Evolutionary conservation across 1,284 basidiomycete species (phyloP).

Genomic region (Anthracocystis walkeri): DNA sequence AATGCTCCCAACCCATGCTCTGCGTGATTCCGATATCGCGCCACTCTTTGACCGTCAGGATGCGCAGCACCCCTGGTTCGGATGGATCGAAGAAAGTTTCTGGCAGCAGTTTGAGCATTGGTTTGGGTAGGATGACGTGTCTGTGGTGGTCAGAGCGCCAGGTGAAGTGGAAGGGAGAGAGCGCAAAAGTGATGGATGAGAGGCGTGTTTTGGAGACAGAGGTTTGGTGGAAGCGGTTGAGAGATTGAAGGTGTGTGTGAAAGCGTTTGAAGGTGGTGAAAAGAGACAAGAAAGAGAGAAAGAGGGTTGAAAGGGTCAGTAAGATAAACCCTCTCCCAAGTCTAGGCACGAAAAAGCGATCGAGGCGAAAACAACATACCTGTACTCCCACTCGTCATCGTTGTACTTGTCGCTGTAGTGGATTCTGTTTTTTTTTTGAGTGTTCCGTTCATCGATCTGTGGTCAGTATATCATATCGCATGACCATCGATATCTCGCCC

Average conservation of each 20-base stretch:
- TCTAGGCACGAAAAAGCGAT: background rate
- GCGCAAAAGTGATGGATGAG: background rate
- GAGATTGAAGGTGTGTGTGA: background rate
- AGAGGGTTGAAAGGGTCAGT: background rate
- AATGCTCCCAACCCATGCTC: conserved; percentile 96
- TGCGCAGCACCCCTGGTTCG: conserved; percentile 81
- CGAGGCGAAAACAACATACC: conserved; percentile 53
- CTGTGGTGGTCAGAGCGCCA: conserved; percentile 71
- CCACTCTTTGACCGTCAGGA: conserved; percentile 90
- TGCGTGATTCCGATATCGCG: conserved; percentile 94
- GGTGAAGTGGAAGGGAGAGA: background rate
- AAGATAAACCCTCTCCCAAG: too few species aligned
- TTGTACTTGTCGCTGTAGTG: conserved; percentile 71
- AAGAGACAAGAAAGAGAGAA: background rate
- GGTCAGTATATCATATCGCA: too few species aligned
- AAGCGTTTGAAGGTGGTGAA: too few species aligned
- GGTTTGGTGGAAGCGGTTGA: background rate
- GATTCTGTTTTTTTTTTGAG: conserved; percentile 58
- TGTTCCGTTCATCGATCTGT: too few species aligned
- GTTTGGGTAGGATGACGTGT: conserved; percentile 69
- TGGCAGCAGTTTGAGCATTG: conserved; percentile 67
- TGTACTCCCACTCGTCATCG: conserved; percentile 76
- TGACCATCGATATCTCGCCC: too few species aligned
- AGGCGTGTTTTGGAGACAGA: background rate
- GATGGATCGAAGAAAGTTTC: conserved; percentile 75